phyloP scores from a whole-genome alignment of 495 filamentous ascomycete genomes.

The Penicillium desertorum region DNA sequence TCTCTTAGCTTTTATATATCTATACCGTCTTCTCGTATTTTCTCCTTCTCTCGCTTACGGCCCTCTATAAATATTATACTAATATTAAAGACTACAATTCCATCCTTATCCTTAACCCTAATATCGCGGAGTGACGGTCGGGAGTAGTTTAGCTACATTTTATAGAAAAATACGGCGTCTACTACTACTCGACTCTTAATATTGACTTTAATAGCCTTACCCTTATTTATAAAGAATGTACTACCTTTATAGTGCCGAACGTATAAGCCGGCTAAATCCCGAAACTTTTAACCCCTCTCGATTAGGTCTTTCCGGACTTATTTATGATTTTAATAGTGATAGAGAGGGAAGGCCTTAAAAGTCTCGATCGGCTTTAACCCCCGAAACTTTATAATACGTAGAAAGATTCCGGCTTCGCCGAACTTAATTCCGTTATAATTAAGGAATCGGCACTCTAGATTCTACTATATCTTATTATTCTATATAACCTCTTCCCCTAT shows the following conservation, averaged over 20 bases:
- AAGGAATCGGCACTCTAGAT: slow-evolving; percentile 38
- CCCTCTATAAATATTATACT: too few species aligned
- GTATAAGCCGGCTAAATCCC: slow-evolving; percentile 22
- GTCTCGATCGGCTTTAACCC: slow-evolving; percentile 29
- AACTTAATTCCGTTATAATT: slow-evolving; percentile 32
- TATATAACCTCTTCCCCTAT: slow-evolving; percentile 48
- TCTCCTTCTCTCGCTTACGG: too few species aligned
- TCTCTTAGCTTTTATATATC: too few species aligned
- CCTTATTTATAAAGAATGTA: slow-evolving; percentile 30
- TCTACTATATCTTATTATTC: slow-evolving; percentile 30
- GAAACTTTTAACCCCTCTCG: slow-evolving; percentile 31
- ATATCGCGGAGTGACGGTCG: slow-evolving; percentile 21
- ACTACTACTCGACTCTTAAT: slow-evolving; percentile 27
- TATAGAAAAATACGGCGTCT: slow-evolving; percentile 24
- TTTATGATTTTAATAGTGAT: slow-evolving; percentile 23
- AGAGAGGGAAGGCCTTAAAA: slow-evolving; percentile 33
- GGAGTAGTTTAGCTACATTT: slow-evolving; percentile 33
- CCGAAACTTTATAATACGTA: slow-evolving; percentile 30
- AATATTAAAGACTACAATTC: too few species aligned
- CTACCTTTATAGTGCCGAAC: slow-evolving; percentile 25
- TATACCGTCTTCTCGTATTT: too few species aligned
- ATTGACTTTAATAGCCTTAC: slow-evolving; percentile 26
- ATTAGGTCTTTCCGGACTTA: slow-evolving; percentile 20
- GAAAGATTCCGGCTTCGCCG: slow-evolving; percentile 23
- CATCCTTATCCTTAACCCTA: too few species aligned